These are phyloP conservation scores for Plantago coronopus DNA, from an alignment of 305 asterid genomes.

Conservation along the genomic window DNA sequence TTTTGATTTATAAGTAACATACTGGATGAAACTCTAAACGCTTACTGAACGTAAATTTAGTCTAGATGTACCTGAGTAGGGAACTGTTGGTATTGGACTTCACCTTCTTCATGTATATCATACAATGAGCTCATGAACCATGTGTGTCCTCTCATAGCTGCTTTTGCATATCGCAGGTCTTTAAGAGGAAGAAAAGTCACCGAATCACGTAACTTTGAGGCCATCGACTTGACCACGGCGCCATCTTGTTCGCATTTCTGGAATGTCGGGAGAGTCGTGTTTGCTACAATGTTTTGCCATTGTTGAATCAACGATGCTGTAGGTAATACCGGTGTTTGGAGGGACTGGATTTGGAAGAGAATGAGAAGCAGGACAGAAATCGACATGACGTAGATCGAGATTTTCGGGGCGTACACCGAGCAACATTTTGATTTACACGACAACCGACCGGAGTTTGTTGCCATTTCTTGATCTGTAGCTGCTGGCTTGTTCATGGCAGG, in stretches of 20 bases:
- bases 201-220: constrained; percentile 33
- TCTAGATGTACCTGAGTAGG: constrained; percentile 35
- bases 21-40: not conserved
- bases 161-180: constrained; percentile 41
- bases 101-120: constrained; percentile 39
- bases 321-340: constrained; percentile 27
- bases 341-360: constrained; percentile 46
- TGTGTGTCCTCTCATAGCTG: constrained; percentile 35
- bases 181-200: constrained; percentile 59
- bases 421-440: constrained; percentile 12
- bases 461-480: constrained; percentile 21
- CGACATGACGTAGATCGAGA: constrained; percentile 35
- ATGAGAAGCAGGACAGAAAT: constrained; percentile 31
- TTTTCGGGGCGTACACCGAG: constrained; percentile 23
- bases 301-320: constrained; percentile 31
- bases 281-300: constrained; percentile 26
- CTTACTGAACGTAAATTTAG: not conserved
- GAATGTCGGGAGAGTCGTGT: constrained; percentile 17
- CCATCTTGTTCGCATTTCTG: constrained; percentile 6
- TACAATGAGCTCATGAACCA: constrained; percentile 64
- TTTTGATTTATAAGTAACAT: not conserved
- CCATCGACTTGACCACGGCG: constrained; percentile 16
- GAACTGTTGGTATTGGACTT: constrained; percentile 41
- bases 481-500: constrained; percentile 29
- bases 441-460: constrained; percentile 7